Conservation (phyloP, 139 green algal species). For the Micractinium conductrix region DNA sequence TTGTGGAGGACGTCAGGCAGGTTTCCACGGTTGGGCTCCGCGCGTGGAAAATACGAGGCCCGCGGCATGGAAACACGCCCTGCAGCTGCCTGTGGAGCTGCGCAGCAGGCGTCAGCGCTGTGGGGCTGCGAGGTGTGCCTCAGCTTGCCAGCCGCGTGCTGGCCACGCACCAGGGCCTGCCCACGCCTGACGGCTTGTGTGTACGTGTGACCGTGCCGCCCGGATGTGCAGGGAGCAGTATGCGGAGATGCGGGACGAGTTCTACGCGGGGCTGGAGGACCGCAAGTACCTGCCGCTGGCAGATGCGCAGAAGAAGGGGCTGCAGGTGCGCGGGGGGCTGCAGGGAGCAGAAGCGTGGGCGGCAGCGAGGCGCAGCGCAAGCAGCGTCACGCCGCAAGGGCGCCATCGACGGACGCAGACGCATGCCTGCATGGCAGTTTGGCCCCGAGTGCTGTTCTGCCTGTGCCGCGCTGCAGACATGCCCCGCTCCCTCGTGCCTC, state of each 20-base stretch:
- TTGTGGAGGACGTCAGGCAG: slow-evolving; percentile 70
- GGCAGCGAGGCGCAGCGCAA: too few relatives aligned
- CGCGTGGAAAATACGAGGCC: not conserved
- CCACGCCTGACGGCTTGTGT: not conserved
- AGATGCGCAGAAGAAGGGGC: slow-evolving; percentile 47
- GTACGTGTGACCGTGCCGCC: too few relatives aligned
- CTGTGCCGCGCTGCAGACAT: too few relatives aligned
- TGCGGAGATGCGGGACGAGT: slow-evolving; percentile 93
- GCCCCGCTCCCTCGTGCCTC: too few relatives aligned
- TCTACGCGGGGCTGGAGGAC: slow-evolving; percentile 96
- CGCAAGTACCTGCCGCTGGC: slow-evolving; percentile 83
- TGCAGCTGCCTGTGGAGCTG: not conserved
- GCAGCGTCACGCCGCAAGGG: too few relatives aligned
- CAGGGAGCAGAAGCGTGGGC: too few relatives aligned
- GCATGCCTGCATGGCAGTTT: too few relatives aligned
- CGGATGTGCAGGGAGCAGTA: slow-evolving; percentile 90
- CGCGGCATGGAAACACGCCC: not conserved
- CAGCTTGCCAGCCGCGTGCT: too few relatives aligned
- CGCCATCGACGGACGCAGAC: too few relatives aligned
- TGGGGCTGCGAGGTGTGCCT: not conserved
- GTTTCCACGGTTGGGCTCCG: not conserved
- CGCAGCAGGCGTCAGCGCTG: not conserved
- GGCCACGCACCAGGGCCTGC: too few relatives aligned
- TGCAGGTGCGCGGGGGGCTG: slow-evolving; percentile 33
- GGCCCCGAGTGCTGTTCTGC: too few relatives aligned